Conservation (phyloP, 2,329 filamentous ascomycete species). For the Cladobotryum protrusum region DNA sequence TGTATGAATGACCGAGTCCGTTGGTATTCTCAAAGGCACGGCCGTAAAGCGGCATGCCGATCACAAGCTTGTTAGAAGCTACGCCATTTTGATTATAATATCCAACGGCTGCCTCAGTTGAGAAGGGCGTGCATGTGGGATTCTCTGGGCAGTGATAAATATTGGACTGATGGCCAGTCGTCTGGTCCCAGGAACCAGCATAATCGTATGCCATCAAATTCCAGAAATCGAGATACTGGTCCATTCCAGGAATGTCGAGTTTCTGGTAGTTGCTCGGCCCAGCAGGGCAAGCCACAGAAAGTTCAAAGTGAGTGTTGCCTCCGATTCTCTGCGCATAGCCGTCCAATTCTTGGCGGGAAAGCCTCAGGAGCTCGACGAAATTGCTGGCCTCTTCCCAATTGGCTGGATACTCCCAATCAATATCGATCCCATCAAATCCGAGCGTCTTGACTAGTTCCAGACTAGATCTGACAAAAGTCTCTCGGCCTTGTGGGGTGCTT, state of each 20-base stretch:
- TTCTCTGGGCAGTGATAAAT: constrained; percentile 54
- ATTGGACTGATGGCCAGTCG: constrained; percentile 75
- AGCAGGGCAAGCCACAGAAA: constrained; percentile 59
- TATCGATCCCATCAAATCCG: constrained; percentile 68
- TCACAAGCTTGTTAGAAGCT: constrained; percentile 63
- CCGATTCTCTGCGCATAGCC: constrained; percentile 42
- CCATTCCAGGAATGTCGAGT: constrained; percentile 59
- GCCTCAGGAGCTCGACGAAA: constrained; percentile 53
- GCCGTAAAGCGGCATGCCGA: constrained; percentile 91
- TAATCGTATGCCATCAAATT: constrained; percentile 88
- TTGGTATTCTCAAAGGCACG: constrained; percentile 75
- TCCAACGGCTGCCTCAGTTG: constrained; percentile 61
- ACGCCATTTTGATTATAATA: constrained; percentile 65
- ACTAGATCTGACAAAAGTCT: constrained; percentile 65
- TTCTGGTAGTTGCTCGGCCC: constrained; percentile 57
- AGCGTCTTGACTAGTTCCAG: constrained; percentile 72
- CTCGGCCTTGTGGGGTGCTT: constrained; percentile 62
- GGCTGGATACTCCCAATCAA: constrained; percentile 65
- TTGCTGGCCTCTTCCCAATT: constrained; percentile 47
- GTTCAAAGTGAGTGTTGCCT: constrained; percentile 49
- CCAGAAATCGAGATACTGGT: constrained; percentile 64
- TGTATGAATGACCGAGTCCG: constrained; percentile 63
- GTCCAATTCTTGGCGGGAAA: constrained; percentile 53
- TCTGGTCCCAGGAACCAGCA: constrained; percentile 71
- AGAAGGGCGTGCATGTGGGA: constrained; percentile 69